phyloP scores from a whole-genome alignment of 495 filamentous ascomycete genomes.

The Hyaloscypha bicolor region DNA sequence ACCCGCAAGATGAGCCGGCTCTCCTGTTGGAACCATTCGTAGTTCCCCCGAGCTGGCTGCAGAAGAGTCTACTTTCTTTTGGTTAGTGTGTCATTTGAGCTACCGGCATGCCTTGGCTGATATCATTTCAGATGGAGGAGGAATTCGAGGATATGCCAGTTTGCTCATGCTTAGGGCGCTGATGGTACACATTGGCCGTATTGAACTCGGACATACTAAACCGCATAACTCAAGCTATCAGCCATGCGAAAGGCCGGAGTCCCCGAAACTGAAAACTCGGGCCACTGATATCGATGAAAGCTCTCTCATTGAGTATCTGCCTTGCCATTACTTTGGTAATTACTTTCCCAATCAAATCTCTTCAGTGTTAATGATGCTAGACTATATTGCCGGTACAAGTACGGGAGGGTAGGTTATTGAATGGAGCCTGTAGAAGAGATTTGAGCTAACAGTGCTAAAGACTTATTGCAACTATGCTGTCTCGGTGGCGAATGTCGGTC shows the following conservation, averaged over 20 bases:
- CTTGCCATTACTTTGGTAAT: constrained; percentile 11
- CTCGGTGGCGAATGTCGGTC: constrained; percentile 1
- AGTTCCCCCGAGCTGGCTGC: background rate
- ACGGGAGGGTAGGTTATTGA: constrained; percentile 5
- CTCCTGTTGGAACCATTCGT: background rate
- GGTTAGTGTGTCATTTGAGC: background rate
- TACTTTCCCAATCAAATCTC: background rate
- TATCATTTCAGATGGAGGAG: constrained; percentile 2
- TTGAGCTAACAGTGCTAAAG: background rate
- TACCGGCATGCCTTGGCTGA: background rate
- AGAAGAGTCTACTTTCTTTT: background rate
- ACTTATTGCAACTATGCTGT: constrained; percentile 8
- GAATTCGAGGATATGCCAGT: constrained; percentile 8
- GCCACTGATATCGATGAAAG: background rate
- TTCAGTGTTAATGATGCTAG: background rate
- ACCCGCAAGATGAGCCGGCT: background rate
- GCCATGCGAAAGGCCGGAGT: background rate
- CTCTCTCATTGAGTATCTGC: background rate
- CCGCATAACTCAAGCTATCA: background rate
- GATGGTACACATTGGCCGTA: background rate
- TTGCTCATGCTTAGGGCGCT: background rate
- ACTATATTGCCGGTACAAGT: constrained; percentile 5
- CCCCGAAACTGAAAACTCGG: background rate
- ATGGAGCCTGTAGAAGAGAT: background rate
- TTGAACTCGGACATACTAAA: background rate